These are phyloP conservation scores for Candida labiduridarum DNA, from an alignment of 1,139 yeast genomes.

Conservation along the genomic window DNA sequence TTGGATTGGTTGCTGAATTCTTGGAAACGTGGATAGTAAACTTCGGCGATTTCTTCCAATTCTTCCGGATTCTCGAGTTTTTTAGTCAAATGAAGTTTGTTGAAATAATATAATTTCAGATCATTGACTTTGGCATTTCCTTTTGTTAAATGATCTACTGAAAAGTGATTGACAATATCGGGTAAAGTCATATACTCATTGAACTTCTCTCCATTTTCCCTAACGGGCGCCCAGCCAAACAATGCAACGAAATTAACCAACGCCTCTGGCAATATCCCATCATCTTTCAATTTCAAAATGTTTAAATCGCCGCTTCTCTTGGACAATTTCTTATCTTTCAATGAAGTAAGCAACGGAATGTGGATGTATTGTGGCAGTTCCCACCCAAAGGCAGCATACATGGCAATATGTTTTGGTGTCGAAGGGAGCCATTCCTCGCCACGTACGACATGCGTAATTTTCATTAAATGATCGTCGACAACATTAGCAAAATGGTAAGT, in stretches of 20 bases:
- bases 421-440: conserved; percentile 99
- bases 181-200: conserved; percentile 63
- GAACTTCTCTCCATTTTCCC: conserved; percentile 52
- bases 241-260: conserved; percentile 83
- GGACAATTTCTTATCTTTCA: conserved; percentile 77
- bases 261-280: conserved; percentile 84
- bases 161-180: conserved; percentile 53
- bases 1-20: conserved; percentile 18
- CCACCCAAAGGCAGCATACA: conserved; percentile 90
- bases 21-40: conserved; percentile 25
- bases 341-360: conserved; percentile 80
- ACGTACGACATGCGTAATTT: conserved; percentile 88
- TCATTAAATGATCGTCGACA: conserved; percentile 91
- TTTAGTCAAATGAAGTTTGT: conserved; percentile 58
- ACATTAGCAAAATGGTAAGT: conserved; percentile 97
- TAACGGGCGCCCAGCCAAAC: conserved; percentile 91
- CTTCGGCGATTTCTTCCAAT: conserved; percentile 35
- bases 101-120: conserved; percentile 72
- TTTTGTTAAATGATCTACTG: conserved; percentile 73
- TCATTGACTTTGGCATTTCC: conserved; percentile 93
- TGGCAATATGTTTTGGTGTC: conserved; percentile 90
- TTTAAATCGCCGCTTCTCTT: conserved; percentile 86
- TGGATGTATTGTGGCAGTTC: conserved; percentile 79
- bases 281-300: conserved; percentile 55
- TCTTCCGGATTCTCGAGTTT: conserved; percentile 36